A percentile compares a stretch with the other conserved stretches of the same genome.
These are phyloP conservation scores for Lentithecium fluviatile DNA, from an alignment of 495 filamentous ascomycete genomes.

Conservation along the genomic window DNA sequence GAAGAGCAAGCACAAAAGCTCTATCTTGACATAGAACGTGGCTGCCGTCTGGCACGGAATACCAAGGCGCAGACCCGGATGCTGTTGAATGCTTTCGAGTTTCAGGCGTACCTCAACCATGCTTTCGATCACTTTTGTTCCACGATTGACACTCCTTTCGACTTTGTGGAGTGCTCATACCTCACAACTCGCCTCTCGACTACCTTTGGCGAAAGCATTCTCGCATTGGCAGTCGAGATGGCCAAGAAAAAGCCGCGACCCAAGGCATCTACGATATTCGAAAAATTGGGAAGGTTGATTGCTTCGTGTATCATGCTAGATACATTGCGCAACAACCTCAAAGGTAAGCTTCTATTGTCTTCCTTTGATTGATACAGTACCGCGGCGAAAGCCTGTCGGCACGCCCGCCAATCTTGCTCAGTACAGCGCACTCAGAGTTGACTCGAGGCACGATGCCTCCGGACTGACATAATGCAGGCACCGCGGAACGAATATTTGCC, in stretches of 20 bases:
- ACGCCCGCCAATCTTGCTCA: too few species aligned
- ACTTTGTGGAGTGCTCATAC: conserved; percentile 22
- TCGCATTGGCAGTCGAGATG: conserved; percentile 14
- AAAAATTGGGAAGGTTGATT: conserved; percentile 14
- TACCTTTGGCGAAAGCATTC: conserved; percentile 22
- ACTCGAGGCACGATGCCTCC: too few species aligned
- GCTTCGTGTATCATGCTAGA: conserved; percentile 31
- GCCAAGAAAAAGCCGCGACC: neutral
- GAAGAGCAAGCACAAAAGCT: conserved; percentile 26
- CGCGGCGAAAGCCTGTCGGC: too few species aligned
- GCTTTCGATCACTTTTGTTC: conserved; percentile 31
- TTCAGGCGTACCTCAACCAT: conserved; percentile 23
- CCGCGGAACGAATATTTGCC: conserved; percentile 18
- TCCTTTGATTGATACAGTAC: too few species aligned
- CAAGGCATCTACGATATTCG: conserved; percentile 13
- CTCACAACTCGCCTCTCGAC: conserved; percentile 15
- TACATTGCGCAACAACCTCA: conserved; percentile 15
- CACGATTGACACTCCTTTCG: conserved; percentile 24
- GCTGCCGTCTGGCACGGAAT: conserved; percentile 1
- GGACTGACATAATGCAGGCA: conserved; percentile 9
- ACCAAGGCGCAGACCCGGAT: conserved; percentile 12
- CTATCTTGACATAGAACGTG: conserved; percentile 13
- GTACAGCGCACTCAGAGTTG: too few species aligned
- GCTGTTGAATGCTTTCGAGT: conserved; percentile 19
- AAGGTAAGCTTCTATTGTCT: conserved; percentile 8